phyloP scores from a whole-genome alignment of 805 yeast genomes.

The Hagleromyces aurorensis region DNA sequence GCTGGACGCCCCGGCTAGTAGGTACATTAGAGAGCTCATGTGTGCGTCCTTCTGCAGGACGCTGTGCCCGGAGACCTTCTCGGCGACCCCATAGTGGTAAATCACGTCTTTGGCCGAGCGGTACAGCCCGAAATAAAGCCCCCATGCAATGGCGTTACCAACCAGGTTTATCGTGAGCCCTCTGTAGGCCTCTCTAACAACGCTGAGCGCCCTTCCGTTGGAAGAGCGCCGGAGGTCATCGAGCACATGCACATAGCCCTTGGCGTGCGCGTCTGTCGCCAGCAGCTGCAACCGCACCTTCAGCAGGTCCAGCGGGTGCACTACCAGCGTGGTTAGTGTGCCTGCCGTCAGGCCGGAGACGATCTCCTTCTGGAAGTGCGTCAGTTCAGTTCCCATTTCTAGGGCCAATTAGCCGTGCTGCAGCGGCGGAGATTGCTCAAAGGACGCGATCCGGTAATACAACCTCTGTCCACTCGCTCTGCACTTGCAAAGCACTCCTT shows the following conservation, averaged over 20 bases:
- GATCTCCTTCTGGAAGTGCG: conserved; percentile 42
- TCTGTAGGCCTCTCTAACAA: conserved; percentile 43
- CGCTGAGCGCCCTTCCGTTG: conserved; percentile 3
- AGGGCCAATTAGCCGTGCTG: too few species aligned
- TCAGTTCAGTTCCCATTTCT: conserved; percentile 6
- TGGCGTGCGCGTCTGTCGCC: conserved; percentile 22
- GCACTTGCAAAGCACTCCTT: too few species aligned
- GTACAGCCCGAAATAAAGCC: conserved; percentile 74
- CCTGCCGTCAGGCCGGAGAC: conserved; percentile 79
- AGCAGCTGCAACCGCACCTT: conserved; percentile 75
- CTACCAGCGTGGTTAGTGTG: conserved; percentile 61
- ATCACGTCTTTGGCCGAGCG: conserved; percentile 45
- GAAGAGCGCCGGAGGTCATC: conserved; percentile 16
- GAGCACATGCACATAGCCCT: conserved; percentile 23
- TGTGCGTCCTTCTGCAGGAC: conserved; percentile 10
- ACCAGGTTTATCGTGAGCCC: conserved; percentile 74
- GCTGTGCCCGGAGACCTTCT: conserved; percentile 3
- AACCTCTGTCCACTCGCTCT: too few species aligned
- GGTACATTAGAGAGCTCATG: conserved; percentile 36
- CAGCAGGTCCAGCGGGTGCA: conserved; percentile 85
- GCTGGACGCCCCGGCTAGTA: conserved; percentile 54
- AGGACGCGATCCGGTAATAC: too few species aligned
- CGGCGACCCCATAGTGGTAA: conserved; percentile 13
- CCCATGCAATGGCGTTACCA: conserved; percentile 88
- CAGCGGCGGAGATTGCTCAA: too few species aligned